Percentiles rank a stretch among this genome's conserved stretches.
phyloP scores from a whole-genome alignment of 805 yeast species.

The Sugiyamaella chiloensis region DNA sequence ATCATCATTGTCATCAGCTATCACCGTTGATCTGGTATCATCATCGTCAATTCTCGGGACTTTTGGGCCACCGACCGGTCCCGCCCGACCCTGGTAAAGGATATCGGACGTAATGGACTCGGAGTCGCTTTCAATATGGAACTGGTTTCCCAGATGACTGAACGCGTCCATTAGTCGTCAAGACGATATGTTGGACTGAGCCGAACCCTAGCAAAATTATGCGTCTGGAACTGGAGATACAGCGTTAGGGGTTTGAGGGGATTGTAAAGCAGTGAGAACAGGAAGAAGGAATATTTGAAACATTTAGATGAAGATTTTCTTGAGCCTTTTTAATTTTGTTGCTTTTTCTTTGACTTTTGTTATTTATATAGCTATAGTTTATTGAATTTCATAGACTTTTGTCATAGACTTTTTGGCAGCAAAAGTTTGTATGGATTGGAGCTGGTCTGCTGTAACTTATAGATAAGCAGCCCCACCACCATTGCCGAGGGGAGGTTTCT shows the following conservation, averaged over 20 bases:
- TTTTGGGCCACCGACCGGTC: conserved; percentile 2
- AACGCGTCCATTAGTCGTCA: conserved; percentile 18
- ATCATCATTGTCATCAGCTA: conserved; percentile 8
- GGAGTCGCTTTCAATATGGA: conserved; percentile 23
- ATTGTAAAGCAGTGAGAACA: too few relatives aligned
- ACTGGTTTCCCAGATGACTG: conserved; percentile 19
- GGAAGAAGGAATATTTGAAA: too few relatives aligned
- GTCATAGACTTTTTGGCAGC: too few relatives aligned
- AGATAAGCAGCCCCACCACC: too few relatives aligned
- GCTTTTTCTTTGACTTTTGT: too few relatives aligned
- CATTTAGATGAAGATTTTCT: too few relatives aligned
- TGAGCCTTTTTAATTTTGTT: too few relatives aligned
- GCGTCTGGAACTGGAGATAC: background rate
- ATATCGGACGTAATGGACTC: conserved; percentile 31
- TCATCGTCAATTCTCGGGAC: conserved; percentile 14
- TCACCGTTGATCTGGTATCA: conserved; percentile 19
- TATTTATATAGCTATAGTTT: too few relatives aligned
- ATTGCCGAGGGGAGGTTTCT: too few relatives aligned
- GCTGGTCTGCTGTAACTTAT: too few relatives aligned
- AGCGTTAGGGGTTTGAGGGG: background rate
- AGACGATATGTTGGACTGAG: background rate
- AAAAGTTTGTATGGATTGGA: too few relatives aligned
- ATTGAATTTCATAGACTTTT: too few relatives aligned
- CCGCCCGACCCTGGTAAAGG: conserved; percentile 25
- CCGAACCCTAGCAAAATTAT: conserved; percentile 5